Percentiles rank a stretch among this genome's conserved stretches.
Evolutionary conservation across 2,329 filamentous ascomycete species (phyloP).

Genomic region (Ambrosiella cleistominuta): DNA sequence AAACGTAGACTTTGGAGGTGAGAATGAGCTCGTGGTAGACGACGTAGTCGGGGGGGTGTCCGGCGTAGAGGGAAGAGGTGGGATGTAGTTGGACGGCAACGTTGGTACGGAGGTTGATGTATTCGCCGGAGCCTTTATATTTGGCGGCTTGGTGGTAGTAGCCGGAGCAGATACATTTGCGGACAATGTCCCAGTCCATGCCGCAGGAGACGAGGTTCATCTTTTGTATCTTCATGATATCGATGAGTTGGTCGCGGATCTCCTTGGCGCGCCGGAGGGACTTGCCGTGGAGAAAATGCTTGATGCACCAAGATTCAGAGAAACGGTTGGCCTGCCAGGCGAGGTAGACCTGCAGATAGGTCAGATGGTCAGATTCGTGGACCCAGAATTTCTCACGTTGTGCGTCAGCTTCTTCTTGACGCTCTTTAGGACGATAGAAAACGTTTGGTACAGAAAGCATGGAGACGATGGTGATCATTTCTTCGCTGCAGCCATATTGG

Average conservation of each 20-base stretch:
- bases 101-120: slow-evolving; percentile 87
- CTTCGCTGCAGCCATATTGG: slow-evolving; percentile 83
- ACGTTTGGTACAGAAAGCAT: slow-evolving; percentile 96
- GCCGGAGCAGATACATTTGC: slow-evolving; percentile 90
- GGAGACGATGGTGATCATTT: slow-evolving; percentile 95
- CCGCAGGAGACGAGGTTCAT: slow-evolving; percentile 78
- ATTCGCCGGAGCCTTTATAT: slow-evolving; percentile 91
- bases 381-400: slow-evolving; percentile 97
- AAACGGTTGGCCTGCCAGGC: slow-evolving; percentile 88
- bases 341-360: slow-evolving; percentile 84
- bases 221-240: slow-evolving; percentile 85
- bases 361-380: slow-evolving; percentile 90
- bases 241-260: slow-evolving; percentile 78
- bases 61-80: slow-evolving; percentile 83
- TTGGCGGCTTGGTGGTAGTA: slow-evolving; percentile 97
- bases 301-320: slow-evolving; percentile 79
- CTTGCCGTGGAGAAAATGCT: slow-evolving; percentile 92
- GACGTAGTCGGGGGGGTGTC: slow-evolving; percentile 90
- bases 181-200: slow-evolving; percentile 90
- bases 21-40: slow-evolving; percentile 96
- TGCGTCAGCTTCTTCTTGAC: slow-evolving; percentile 88
- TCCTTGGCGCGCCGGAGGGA: slow-evolving; percentile 80
- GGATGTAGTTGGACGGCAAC: slow-evolving; percentile 90
- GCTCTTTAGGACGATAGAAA: slow-evolving; percentile 92
- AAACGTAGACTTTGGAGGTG: slow-evolving; percentile 96